A percentile compares a stretch with the other conserved stretches of the same genome.
These are phyloP conservation scores for Urtica urens DNA, from an alignment of 306 rosid species.

Conservation along the genomic window DNA sequence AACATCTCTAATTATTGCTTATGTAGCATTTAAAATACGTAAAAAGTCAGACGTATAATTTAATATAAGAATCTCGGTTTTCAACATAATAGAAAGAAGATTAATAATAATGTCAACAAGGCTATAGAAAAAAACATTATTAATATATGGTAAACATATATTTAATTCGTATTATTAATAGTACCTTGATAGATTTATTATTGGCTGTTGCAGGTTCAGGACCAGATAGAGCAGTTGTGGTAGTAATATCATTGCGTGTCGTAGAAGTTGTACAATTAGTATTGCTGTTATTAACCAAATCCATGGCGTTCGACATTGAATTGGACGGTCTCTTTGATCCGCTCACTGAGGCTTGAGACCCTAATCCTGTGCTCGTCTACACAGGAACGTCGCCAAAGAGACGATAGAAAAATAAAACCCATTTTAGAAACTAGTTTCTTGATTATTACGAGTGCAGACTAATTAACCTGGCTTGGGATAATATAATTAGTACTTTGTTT, in stretches of 20 bases:
- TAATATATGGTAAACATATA: not conserved
- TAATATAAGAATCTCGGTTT: not conserved
- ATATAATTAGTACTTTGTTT: constrained; percentile 43
- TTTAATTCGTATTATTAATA: not conserved
- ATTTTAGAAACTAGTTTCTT: too few species aligned
- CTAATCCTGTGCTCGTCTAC: constrained; percentile 37
- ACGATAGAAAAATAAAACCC: too few species aligned
- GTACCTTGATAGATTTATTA: constrained; percentile 40
- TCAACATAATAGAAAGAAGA: not conserved
- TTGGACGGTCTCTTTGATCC: constrained; percentile 50
- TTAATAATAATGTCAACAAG: constrained; percentile 1
- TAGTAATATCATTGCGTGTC: constrained; percentile 18
- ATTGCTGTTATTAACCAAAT: constrained; percentile 49
- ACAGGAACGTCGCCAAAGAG: constrained; percentile 1
- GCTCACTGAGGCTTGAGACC: constrained; percentile 27
- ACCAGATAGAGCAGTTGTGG: constrained; percentile 17
- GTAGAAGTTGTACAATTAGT: not conserved
- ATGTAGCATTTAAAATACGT: not conserved
- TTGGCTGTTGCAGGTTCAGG: constrained; percentile 29
- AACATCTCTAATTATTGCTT: not conserved
- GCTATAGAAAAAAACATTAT: not conserved
- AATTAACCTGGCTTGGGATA: too few species aligned
- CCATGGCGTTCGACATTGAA: constrained; percentile 18
- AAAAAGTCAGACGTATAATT: not conserved
- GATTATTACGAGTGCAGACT: too few species aligned